Percentiles rank a stretch among this genome's conserved stretches.
Evolutionary conservation across 2,329 filamentous ascomycete species (phyloP).

Genomic region (Hypomyces perniciosus): DNA sequence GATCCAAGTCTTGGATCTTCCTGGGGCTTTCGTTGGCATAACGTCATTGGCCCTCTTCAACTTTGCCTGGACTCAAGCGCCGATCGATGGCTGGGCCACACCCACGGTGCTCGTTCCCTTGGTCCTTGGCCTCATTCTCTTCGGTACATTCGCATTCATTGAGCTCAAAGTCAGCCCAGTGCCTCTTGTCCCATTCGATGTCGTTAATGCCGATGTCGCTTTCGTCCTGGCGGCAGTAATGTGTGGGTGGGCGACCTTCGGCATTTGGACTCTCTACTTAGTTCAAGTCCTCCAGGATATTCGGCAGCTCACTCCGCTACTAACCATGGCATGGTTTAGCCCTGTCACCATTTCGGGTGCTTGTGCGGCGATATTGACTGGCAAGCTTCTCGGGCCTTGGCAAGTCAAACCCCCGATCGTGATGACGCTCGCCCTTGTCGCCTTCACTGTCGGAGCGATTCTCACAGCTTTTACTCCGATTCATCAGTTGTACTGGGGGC

Average conservation of each 20-base stretch:
- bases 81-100: constrained; percentile 51
- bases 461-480: constrained; percentile 44
- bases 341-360: constrained; percentile 40
- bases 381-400: constrained; percentile 34
- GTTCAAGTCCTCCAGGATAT: constrained; percentile 44
- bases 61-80: constrained; percentile 62
- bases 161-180: constrained; percentile 42
- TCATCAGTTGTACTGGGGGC: constrained; percentile 57
- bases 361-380: constrained; percentile 39
- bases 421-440: constrained; percentile 38
- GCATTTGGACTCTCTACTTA: constrained; percentile 48
- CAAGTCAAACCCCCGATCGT: constrained; percentile 31
- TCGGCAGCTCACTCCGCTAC: constrained; percentile 36
- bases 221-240: constrained; percentile 52
- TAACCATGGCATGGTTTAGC: constrained; percentile 38
- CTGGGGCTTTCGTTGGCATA: constrained; percentile 41
- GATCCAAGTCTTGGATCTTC: constrained; percentile 32
- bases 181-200: constrained; percentile 52
- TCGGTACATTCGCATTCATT: constrained; percentile 50
- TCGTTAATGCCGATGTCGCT: constrained; percentile 40
- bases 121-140: constrained; percentile 49
- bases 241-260: constrained; percentile 50
- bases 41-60: constrained; percentile 55
- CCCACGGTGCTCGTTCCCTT: constrained; percentile 52
- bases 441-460: constrained; percentile 38